These are phyloP conservation scores for Tolypocladium paradoxum DNA, from an alignment of 2,329 filamentous ascomycete genomes.

Conservation along the genomic window DNA sequence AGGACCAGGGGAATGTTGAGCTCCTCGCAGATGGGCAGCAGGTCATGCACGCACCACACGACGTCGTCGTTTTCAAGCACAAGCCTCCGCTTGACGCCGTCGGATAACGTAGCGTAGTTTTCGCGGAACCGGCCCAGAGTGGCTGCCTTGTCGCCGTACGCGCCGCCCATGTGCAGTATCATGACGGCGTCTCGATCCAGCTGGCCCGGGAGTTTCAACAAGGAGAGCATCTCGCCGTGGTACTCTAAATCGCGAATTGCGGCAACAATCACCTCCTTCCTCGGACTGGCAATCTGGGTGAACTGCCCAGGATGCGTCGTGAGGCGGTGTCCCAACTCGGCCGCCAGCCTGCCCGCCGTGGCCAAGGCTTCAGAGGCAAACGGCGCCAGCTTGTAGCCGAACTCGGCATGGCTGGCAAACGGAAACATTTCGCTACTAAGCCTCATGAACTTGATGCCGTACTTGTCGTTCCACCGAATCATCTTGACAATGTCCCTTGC, in stretches of 20 bases:
- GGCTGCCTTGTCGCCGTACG: slow-evolving; percentile 75
- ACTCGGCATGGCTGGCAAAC: slow-evolving; percentile 78
- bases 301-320: slow-evolving; percentile 91
- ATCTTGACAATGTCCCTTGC: slow-evolving; percentile 76
- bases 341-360: slow-evolving; percentile 66
- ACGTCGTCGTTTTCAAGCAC: slow-evolving; percentile 95
- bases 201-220: slow-evolving; percentile 68
- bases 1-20: slow-evolving; percentile 88
- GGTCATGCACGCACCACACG: slow-evolving; percentile 81
- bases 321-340: slow-evolving; percentile 69
- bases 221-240: slow-evolving; percentile 71
- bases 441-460: slow-evolving; percentile 84
- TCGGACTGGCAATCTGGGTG: slow-evolving; percentile 80
- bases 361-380: slow-evolving; percentile 72
- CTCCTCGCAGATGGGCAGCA: slow-evolving; percentile 83
- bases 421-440: slow-evolving; percentile 96
- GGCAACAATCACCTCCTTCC: slow-evolving; percentile 63
- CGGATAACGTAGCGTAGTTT: slow-evolving; percentile 58
- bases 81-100: slow-evolving; percentile 64
- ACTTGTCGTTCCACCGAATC: slow-evolving; percentile 84
- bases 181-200: slow-evolving; percentile 79
- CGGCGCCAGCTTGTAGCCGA: slow-evolving; percentile 74
- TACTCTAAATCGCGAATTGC: slow-evolving; percentile 77
- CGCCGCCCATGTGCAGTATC: slow-evolving; percentile 88
- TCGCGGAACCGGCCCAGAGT: slow-evolving; percentile 68